These are phyloP conservation scores for Aspergillus ostianus DNA, from an alignment of 495 filamentous ascomycete species.

Conservation along the genomic window DNA sequence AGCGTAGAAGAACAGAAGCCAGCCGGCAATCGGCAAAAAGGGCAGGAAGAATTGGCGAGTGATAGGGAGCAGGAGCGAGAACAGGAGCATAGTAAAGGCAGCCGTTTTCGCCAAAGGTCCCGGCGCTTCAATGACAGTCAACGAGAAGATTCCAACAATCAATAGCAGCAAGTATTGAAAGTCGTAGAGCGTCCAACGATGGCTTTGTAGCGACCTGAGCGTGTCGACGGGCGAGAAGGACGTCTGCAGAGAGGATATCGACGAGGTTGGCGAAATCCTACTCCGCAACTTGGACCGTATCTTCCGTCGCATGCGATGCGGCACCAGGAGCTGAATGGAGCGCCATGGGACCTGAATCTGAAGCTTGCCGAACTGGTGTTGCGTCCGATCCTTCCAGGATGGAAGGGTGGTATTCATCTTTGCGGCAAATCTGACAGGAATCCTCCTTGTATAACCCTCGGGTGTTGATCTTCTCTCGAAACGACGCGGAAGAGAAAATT, in stretches of 20 bases:
- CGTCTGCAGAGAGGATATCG: slow-evolving; percentile 73
- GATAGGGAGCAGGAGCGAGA: slow-evolving; percentile 76
- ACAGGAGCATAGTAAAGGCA: slow-evolving; percentile 61
- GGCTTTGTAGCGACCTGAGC: slow-evolving; percentile 64
- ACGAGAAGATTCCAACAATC: slow-evolving; percentile 72
- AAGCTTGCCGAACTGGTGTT: slow-evolving; percentile 48
- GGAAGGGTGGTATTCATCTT: slow-evolving; percentile 44
- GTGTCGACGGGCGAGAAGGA: slow-evolving; percentile 77
- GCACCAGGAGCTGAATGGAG: slow-evolving; percentile 53
- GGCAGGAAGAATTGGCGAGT: slow-evolving; percentile 91
- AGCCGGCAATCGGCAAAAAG: slow-evolving; percentile 77
- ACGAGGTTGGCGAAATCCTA: slow-evolving; percentile 66
- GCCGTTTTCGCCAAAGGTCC: slow-evolving; percentile 69
- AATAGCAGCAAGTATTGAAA: slow-evolving; percentile 77
- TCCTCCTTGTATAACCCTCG: slow-evolving; percentile 23
- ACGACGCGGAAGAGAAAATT: slow-evolving; percentile 6
- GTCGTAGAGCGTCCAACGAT: slow-evolving; percentile 84
- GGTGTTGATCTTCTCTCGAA: not conserved
- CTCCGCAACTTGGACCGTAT: slow-evolving; percentile 72
- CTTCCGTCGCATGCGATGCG: slow-evolving; percentile 69
- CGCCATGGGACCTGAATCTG: slow-evolving; percentile 52
- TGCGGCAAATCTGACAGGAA: slow-evolving; percentile 27
- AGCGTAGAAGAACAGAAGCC: slow-evolving; percentile 83
- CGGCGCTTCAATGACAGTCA: slow-evolving; percentile 74
- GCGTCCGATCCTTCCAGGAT: slow-evolving; percentile 51